Percentiles rank a stretch among this genome's conserved stretches.
Evolutionary conservation across 2,329 filamentous ascomycete genomes (phyloP).

Genomic region (Diaporthe capsici): DNA sequence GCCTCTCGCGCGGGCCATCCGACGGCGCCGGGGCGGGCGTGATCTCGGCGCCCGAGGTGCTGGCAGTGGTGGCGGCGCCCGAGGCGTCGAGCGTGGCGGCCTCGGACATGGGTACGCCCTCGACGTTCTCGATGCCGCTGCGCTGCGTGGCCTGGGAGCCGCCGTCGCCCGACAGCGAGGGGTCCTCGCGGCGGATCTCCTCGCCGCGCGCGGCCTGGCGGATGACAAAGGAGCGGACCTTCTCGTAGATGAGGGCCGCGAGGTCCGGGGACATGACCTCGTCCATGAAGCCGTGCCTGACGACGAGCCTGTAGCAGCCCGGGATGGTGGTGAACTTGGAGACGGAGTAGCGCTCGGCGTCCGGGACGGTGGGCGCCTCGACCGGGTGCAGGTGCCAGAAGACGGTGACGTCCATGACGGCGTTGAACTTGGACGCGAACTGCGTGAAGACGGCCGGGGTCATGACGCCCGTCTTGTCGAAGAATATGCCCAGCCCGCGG

Average conservation of each 20-base stretch:
- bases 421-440: conserved; percentile 78
- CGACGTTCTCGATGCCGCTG: conserved; percentile 38
- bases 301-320: conserved; percentile 76
- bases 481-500: conserved; percentile 77
- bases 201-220: conserved; percentile 46
- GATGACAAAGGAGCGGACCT: conserved; percentile 65
- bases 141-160: conserved; percentile 28
- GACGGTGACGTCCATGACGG: conserved; percentile 74
- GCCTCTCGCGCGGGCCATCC: conserved; percentile 13
- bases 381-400: conserved; percentile 80
- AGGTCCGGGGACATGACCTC: conserved; percentile 76
- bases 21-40: background rate
- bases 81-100: background rate
- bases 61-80: background rate
- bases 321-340: conserved; percentile 61
- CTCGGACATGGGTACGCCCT: conserved; percentile 15
- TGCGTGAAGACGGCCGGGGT: conserved; percentile 78
- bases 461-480: conserved; percentile 79
- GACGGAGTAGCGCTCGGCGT: conserved; percentile 61
- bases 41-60: conserved; percentile 20
- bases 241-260: conserved; percentile 69
- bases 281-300: conserved; percentile 80
- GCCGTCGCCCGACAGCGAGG: conserved; percentile 29
- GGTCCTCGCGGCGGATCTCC: conserved; percentile 33
- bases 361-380: conserved; percentile 67